A percentile compares a stretch with the other conserved stretches of the same genome.
Evolutionary conservation across 2,329 filamentous ascomycete genomes (phyloP).

Genomic region (Alternaria dauci): DNA sequence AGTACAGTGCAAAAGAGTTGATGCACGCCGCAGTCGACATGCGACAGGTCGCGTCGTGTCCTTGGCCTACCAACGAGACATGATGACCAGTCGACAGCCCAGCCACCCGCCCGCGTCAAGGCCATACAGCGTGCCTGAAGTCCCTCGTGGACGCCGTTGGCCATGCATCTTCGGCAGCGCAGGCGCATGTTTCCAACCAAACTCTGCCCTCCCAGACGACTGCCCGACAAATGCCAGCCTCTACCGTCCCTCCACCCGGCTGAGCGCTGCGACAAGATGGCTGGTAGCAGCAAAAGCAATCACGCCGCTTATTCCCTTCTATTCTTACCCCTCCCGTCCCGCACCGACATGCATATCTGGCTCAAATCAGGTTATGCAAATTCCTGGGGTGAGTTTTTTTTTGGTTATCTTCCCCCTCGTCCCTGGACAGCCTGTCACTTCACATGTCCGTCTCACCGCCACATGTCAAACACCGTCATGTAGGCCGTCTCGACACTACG

Average conservation of each 20-base stretch:
- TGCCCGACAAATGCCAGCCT: constrained; percentile 15
- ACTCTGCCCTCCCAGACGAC: constrained; percentile 3
- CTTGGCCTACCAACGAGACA: constrained; percentile 2
- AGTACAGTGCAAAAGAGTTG: neutral
- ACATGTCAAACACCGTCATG: constrained; percentile 13
- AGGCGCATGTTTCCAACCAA: constrained; percentile 9
- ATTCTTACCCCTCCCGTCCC: constrained; percentile 13
- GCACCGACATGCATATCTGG: neutral
- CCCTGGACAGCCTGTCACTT: constrained; percentile 6
- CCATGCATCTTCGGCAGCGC: constrained; percentile 12
- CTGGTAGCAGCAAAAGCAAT: constrained; percentile 14
- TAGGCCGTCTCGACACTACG: constrained; percentile 3
- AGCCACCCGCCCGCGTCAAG: constrained; percentile 15
- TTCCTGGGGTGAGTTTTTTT: neutral
- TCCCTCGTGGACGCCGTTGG: constrained; percentile 21
- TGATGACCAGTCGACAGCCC: constrained; percentile 8
- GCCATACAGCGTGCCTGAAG: constrained; percentile 14
- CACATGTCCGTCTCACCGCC: constrained; percentile 11
- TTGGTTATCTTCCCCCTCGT: neutral
- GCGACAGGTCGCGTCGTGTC: constrained; percentile 6
- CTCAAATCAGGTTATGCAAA: neutral
- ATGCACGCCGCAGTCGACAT: neutral
- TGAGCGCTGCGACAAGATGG: constrained; percentile 6
- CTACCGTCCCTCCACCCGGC: constrained; percentile 6
- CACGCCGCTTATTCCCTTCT: constrained; percentile 11